phyloP scores from a whole-genome alignment of 176 grass and related monocot species.

The Triticum timopheevii region DNA sequence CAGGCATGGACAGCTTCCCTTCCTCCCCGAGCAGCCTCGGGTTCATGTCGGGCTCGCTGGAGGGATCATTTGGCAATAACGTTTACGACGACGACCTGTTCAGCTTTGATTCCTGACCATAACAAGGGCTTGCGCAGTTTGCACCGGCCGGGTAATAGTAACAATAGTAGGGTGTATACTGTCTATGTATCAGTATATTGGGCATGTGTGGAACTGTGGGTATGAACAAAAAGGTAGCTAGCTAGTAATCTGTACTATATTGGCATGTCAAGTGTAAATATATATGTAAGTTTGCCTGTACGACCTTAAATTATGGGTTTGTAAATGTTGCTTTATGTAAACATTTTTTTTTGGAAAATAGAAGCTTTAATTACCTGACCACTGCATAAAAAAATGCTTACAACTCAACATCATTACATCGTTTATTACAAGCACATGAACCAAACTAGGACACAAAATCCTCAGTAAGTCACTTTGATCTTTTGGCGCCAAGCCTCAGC shows the following conservation, averaged over 20 bases:
- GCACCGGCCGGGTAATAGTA: background rate
- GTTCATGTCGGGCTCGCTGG: constrained; percentile 22
- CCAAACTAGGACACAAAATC: too few relatives aligned
- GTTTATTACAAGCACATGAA: too few relatives aligned
- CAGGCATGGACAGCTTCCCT: constrained; percentile 37
- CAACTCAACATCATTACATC: too few relatives aligned
- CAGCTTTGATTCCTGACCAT: constrained; percentile 28
- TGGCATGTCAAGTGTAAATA: background rate
- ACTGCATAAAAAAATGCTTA: too few relatives aligned
- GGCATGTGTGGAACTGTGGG: too few relatives aligned
- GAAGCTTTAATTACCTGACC: too few relatives aligned
- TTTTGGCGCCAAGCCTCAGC: too few relatives aligned
- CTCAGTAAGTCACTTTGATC: too few relatives aligned
- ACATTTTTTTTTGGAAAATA: background rate
- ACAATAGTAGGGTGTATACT: too few relatives aligned
- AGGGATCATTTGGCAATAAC: constrained; percentile 18
- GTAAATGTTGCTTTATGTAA: background rate
- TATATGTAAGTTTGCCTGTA: background rate
- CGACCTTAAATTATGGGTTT: background rate
- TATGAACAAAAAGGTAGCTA: too few relatives aligned
- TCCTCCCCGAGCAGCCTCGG: constrained; percentile 46
- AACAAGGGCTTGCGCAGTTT: background rate
- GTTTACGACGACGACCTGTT: constrained; percentile 28
- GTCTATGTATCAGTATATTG: too few relatives aligned
- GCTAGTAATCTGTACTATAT: background rate